Percentiles rank a stretch among this genome's conserved stretches.
phyloP scores from a whole-genome alignment of 768 basidiomycete genomes.

The Asterophora lycoperdoides region DNA sequence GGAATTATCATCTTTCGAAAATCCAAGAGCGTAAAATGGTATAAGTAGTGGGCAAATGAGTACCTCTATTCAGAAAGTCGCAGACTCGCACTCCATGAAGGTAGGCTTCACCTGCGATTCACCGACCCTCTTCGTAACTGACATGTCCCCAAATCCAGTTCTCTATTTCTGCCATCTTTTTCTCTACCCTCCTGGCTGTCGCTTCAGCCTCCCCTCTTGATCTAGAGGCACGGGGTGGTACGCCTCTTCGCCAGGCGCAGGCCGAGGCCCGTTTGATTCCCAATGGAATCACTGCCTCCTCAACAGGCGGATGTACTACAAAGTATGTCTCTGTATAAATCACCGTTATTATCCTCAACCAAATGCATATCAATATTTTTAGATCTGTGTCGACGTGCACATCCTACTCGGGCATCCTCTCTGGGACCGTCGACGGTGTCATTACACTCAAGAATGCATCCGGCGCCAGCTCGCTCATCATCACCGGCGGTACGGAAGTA shows the following conservation, averaged over 20 bases:
- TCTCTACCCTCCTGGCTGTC: neutral
- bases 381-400: constrained; percentile 23
- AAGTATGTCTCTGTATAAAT: constrained; percentile 7
- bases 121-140: neutral
- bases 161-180: neutral
- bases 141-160: neutral
- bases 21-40: no score
- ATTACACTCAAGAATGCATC: constrained; percentile 32
- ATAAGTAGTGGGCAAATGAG: no score
- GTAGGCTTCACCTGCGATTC: neutral
- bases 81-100: neutral
- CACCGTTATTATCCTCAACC: no score
- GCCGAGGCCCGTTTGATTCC: constrained; percentile 22
- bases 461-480: constrained; percentile 58
- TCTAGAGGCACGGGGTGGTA: constrained; percentile 7
- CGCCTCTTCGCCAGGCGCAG: constrained; percentile 19
- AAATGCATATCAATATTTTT: neutral
- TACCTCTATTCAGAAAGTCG: no score
- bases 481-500: constrained; percentile 50
- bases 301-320: constrained; percentile 22
- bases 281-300: constrained; percentile 25
- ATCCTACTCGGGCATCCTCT: constrained; percentile 24
- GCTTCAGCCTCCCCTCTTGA: neutral
- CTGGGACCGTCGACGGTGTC: constrained; percentile 25
- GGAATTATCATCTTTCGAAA: no score